Percentiles rank a stretch among this genome's conserved stretches.
phyloP scores from a whole-genome alignment of 345 rosid genomes.

The Gossypium ekmanianum region DNA sequence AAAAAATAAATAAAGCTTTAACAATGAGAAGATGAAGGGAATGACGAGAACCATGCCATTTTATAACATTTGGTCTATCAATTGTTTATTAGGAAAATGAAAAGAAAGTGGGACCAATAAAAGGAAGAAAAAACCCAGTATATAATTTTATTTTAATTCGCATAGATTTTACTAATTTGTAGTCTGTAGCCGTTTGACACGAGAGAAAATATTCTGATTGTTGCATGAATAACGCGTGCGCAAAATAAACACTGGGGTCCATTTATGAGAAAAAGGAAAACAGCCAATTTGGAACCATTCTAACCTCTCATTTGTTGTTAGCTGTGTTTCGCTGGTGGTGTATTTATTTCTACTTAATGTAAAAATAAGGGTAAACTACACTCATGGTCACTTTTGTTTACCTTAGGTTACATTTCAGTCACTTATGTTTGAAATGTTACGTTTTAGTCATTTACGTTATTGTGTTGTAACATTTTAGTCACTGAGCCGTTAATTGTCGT shows the following conservation, averaged over 20 bases:
- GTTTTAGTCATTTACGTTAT: no score
- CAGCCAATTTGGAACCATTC: no score
- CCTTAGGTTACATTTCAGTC: no score
- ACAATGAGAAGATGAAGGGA: background rate
- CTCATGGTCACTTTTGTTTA: no score
- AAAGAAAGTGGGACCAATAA: background rate
- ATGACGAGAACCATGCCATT: background rate
- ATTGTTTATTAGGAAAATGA: background rate
- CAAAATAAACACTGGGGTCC: background rate
- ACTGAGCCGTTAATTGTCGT: no score
- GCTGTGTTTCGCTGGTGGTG: no score
- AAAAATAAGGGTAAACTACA: no score
- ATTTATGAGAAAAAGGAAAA: background rate
- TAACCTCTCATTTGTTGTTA: background rate
- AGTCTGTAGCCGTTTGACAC: background rate
- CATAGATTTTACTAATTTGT: background rate
- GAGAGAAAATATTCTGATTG: background rate
- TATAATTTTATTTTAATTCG: background rate
- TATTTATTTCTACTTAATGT: no score
- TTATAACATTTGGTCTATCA: background rate
- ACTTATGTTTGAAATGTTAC: no score
- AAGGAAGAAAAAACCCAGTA: background rate
- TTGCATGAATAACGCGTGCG: conserved; percentile 24
- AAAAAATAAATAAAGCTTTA: background rate
- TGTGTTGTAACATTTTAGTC: no score